phyloP scores from a whole-genome alignment of 352 stramenopile genomes.

The Phytopythium sindhum region DNA sequence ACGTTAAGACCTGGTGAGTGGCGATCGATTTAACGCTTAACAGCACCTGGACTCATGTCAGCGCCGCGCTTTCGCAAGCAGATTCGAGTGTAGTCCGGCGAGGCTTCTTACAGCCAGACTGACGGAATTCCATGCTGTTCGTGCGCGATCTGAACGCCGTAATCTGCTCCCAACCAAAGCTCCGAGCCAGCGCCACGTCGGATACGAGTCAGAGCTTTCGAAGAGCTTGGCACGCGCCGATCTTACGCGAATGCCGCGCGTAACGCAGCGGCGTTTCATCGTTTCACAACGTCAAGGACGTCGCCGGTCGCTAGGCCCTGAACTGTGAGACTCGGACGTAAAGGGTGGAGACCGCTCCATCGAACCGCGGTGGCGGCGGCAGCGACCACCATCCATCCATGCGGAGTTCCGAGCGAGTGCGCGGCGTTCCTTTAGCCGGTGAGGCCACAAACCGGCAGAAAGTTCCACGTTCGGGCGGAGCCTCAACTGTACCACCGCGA shows the following conservation, averaged over 20 bases:
- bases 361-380: neutral
- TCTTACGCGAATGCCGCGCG: neutral
- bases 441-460: neutral
- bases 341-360: neutral
- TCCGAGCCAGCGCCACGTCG: neutral
- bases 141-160: neutral
- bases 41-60: neutral
- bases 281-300: neutral
- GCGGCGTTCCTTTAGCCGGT: neutral
- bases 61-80: neutral
- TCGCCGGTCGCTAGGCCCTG: neutral
- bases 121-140: neutral
- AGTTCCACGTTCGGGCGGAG: neutral
- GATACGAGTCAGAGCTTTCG: neutral
- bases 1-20: neutral
- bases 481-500: constrained; percentile 3
- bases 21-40: neutral
- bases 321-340: neutral
- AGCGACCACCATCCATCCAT: neutral
- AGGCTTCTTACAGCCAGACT: neutral
- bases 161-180: neutral
- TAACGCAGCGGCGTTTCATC: neutral
- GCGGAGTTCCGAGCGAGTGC: neutral
- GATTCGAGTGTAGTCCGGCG: neutral
- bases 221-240: neutral